phyloP scores from a whole-genome alignment of 139 green algal genomes.

The Tetradesmus lagerheimii region DNA sequence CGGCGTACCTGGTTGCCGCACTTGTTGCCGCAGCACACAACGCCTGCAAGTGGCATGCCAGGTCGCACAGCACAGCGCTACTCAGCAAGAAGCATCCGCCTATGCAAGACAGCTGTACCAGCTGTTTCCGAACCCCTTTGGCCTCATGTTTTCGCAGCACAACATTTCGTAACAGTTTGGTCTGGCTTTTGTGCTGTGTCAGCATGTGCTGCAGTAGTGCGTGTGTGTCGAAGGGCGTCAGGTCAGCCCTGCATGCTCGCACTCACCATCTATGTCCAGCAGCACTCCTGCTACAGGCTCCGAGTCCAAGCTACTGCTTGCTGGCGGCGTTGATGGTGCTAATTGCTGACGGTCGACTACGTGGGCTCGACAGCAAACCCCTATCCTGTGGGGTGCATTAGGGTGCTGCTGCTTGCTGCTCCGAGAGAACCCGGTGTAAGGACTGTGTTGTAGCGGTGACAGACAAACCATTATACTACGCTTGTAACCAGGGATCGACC shows the following conservation, averaged over 20 bases:
- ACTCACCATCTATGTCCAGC: slow-evolving; percentile 35
- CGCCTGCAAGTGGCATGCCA: background rate
- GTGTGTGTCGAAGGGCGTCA: background rate
- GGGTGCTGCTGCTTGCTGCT: slow-evolving; percentile 4
- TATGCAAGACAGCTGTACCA: too few relatives aligned
- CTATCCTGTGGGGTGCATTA: background rate
- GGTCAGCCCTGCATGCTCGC: background rate
- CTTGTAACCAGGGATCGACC: background rate
- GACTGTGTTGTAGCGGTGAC: background rate
- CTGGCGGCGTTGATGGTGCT: background rate
- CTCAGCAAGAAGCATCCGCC: background rate
- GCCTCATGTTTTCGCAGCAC: too few relatives aligned
- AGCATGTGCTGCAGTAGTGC: background rate
- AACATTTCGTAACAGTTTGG: too few relatives aligned
- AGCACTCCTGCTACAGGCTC: slow-evolving; percentile 13
- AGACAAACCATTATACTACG: background rate
- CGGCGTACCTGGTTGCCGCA: background rate
- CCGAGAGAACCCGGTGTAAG: background rate
- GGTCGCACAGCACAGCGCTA: background rate
- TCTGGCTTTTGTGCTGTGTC: too few relatives aligned
- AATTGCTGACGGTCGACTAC: background rate
- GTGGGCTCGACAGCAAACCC: background rate
- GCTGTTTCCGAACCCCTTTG: too few relatives aligned
- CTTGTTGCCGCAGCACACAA: slow-evolving; percentile 12
- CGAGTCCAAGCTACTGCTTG: background rate